phyloP scores from a whole-genome alignment of 352 stramenopile species.

The Phytophthora brassicae region DNA sequence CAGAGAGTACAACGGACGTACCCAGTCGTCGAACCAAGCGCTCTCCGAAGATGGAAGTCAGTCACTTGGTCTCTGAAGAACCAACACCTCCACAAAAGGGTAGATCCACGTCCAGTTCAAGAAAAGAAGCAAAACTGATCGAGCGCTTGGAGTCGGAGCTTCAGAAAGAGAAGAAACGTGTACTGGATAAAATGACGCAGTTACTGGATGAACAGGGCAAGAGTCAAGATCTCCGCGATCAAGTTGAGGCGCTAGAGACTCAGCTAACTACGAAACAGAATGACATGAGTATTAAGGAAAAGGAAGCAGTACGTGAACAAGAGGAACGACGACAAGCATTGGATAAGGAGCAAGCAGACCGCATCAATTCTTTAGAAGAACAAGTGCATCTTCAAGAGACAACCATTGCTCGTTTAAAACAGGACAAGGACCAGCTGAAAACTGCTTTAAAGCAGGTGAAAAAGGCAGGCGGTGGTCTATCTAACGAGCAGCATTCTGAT shows the following conservation, averaged over 20 bases:
- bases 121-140: constrained; percentile 8
- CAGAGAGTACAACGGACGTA: constrained; percentile 8
- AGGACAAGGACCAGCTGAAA: constrained; percentile 42
- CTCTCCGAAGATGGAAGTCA: constrained; percentile 33
- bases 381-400: constrained; percentile 38
- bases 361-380: constrained; percentile 31
- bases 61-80: constrained; percentile 26
- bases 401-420: constrained; percentile 33
- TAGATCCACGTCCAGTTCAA: constrained; percentile 1
- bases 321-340: constrained; percentile 20
- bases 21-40: constrained; percentile 17
- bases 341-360: constrained; percentile 32
- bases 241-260: constrained; percentile 40
- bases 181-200: constrained; percentile 70
- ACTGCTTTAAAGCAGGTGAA: constrained; percentile 29
- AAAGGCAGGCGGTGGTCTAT: constrained; percentile 1
- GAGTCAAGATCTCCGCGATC: constrained; percentile 52
- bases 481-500: constrained; percentile 4
- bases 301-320: constrained; percentile 16
- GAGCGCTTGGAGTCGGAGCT: constrained; percentile 47
- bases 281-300: constrained; percentile 20
- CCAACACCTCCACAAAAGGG: background rate
- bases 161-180: constrained; percentile 68
- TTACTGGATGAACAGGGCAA: constrained; percentile 69
- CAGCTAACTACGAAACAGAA: constrained; percentile 36